Evolutionary conservation across 345 rosid genomes (phyloP), one percentile per base, ranked within the genome.

Genomic region (Populus alba): DNA sequence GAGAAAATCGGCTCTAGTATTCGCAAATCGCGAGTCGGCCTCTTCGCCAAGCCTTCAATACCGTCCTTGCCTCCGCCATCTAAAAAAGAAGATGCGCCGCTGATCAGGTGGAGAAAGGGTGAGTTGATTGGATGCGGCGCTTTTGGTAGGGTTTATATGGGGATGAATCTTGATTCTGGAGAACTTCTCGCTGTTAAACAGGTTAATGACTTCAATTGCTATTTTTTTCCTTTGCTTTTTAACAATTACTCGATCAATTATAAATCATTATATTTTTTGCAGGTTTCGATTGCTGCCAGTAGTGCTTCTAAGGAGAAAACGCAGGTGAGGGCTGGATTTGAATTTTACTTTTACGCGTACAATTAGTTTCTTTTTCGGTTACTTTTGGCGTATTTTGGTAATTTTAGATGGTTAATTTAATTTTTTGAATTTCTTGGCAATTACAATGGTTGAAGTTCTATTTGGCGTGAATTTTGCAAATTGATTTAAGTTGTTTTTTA

Each of bases 231-330:
- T 17, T 73, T 76, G 47, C 25, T 10, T 15, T 22, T 12, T 31
- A 27, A 18, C 15, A 22, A 65, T 7, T 15, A 43, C 72, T 55
- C 45, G 27, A 7, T 77, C 71, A 31, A 29, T 41, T 29, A 20
- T 31, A 31, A 33, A 70, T 47, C 29, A 23, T 33, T 62, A 23
- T 3, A 55, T 20, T 16, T 55, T 25, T 49, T 33, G 77, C 65
- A 92, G 97, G 97, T 92, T 79, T 83, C 82, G 83, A 87, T 90
- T 62, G 91, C 91, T 47, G 85, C 89, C 1, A 87, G 75, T 75
- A 90, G 89, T 84, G 91, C 88, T 74, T 89, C 94, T 12, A 90
- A 88, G 83, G 93, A 92, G 89, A 90, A 89, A 85, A 89, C 92
- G 15, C 92, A 88, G 89, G 97, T 89, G 72, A 67, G 37, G 11